Evolutionary conservation across 805 yeast species (phyloP).

Genomic region (Metschnikowia matae): DNA sequence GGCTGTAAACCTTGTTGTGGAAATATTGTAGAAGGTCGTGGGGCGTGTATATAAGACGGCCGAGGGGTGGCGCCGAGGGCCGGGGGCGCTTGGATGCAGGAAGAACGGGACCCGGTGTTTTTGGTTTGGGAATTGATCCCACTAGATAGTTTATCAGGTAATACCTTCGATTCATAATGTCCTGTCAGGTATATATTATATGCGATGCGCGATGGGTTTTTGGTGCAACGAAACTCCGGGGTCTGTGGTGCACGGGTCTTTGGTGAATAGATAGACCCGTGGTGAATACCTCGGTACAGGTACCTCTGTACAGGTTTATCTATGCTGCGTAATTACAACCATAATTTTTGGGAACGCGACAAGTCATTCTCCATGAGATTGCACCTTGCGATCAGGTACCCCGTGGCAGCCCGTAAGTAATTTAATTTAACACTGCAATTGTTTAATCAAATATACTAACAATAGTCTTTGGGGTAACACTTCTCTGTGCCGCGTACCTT

Average conservation of each 20-base stretch:
- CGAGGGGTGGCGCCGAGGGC: neutral
- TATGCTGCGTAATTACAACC: too few species aligned
- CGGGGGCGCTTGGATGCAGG: neutral
- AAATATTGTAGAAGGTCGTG: slow-evolving; percentile 12
- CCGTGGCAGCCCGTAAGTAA: slow-evolving; percentile 1
- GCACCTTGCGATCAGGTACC: slow-evolving; percentile 1
- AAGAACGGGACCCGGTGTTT: neutral
- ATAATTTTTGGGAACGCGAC: too few species aligned
- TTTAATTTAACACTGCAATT: neutral
- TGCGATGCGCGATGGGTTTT: neutral
- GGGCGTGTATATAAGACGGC: slow-evolving; percentile 9
- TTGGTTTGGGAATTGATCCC: neutral
- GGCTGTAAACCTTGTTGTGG: slow-evolving; percentile 5
- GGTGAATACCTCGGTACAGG: too few species aligned
- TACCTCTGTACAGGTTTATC: too few species aligned
- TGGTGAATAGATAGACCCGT: too few species aligned
- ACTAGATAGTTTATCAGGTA: neutral
- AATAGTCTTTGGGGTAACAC: slow-evolving; percentile 26
- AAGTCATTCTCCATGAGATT: neutral
- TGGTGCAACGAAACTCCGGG: neutral
- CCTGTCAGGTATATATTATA: neutral
- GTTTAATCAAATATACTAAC: neutral
- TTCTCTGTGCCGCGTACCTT: slow-evolving; percentile 37
- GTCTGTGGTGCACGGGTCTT: neutral
- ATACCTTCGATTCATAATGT: neutral